Base-by-base conservation (phyloP, 176 grass and related monocot genomes). In the Pharus latifolius region DNA sequence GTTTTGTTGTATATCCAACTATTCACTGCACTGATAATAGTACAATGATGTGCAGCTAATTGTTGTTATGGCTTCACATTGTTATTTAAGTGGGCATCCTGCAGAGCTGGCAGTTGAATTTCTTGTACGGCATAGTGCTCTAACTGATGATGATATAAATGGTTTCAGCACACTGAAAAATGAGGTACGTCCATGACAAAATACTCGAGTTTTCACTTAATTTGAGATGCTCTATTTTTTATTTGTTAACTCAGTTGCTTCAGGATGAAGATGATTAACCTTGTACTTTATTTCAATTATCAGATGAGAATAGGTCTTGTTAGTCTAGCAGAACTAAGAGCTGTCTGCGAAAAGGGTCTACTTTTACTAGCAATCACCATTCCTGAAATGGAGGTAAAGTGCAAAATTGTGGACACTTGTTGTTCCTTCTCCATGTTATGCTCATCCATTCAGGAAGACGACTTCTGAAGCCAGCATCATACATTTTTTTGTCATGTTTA, bases 1-100 rank as follows among this genome's bases (percentile, higher is more conserved):
- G 19, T 56, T 72, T 19, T 54, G 12, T 49, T 62, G 65, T 69
- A 22, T 28, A 35, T 69, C 34, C 60, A 79, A 17, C 20, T 84
- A 34, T 47, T 30, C 28, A 72, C 17, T 31, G 16, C 25, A 31
- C 42, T 84, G 20, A 79, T 61, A 61, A 55, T 75, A 56, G 57
- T 83, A 83, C 34, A 72, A 72, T 86, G 29, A 48, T 72, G 33
- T 84, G 60, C 89, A 97, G 94, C 79, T 97, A 78, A 92, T 97
- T 79, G 86, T 97, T 82, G 89, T 97, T 74, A 92, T 97, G 94
- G 94, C 94, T 84, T 97, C 89, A 48, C 89, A 97, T 76, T 92
- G 94, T 70, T 92, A 97, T 56, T 76, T 97, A 68, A 92, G 86
- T 62, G 86, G 89, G 30, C 83, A 65, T 55, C 65, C 94, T 77